A percentile compares a stretch with the other conserved stretches of the same genome.
Evolutionary conservation across 805 yeast species (phyloP).

Genomic region (Candida suzukii): DNA sequence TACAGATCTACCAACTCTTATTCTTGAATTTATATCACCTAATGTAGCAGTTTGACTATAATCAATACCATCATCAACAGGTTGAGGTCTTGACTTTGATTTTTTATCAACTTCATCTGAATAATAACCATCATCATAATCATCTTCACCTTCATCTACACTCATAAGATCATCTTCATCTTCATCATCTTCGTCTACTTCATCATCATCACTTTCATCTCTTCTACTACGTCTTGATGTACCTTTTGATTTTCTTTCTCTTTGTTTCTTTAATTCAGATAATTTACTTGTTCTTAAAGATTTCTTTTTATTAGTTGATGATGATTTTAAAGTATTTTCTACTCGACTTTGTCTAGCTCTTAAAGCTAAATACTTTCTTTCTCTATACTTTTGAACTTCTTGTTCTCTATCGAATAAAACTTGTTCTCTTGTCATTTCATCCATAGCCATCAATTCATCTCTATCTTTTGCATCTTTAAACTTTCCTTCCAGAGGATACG

Average conservation of each 20-base stretch:
- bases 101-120: constrained; percentile 19
- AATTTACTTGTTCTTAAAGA: constrained; percentile 24
- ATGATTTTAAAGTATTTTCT: constrained; percentile 21
- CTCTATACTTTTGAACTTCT: constrained; percentile 83
- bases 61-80: neutral
- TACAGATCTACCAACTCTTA: constrained; percentile 71
- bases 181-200: constrained; percentile 26
- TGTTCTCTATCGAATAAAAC: constrained; percentile 88
- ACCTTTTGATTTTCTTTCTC: constrained; percentile 27
- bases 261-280: constrained; percentile 28
- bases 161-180: constrained; percentile 33
- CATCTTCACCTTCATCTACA: constrained; percentile 35
- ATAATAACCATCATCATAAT: constrained; percentile 25
- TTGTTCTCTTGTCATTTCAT: constrained; percentile 89
- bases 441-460: constrained; percentile 57
- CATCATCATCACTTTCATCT: constrained; percentile 35
- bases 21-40: constrained; percentile 55
- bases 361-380: constrained; percentile 74
- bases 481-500: constrained; percentile 91
- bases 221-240: constrained; percentile 25
- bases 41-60: constrained; percentile 38
- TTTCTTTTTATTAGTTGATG: constrained; percentile 16
- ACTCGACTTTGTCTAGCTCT: constrained; percentile 59
- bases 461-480: constrained; percentile 80
- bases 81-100: neutral